Evolutionary conservation across 495 filamentous ascomycete species (phyloP).

Genomic region (Aspergillus affinis): DNA sequence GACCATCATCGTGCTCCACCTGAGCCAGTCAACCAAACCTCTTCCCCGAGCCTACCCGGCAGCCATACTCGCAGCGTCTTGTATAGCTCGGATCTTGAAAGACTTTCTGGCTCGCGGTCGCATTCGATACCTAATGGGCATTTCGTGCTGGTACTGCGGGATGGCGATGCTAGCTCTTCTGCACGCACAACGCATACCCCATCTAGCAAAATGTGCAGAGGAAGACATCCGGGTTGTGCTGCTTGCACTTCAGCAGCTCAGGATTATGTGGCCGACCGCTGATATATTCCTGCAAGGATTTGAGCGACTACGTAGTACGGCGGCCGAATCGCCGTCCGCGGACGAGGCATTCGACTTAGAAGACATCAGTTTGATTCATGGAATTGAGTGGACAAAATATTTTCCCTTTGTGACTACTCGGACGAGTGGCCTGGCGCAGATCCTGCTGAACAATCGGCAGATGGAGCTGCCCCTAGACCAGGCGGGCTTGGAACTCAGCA

Average conservation of each 20-base stretch:
- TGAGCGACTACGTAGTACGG: slow-evolving; percentile 23
- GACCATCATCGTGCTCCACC: slow-evolving; percentile 36
- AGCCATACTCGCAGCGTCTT: slow-evolving; percentile 36
- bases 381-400: slow-evolving; percentile 29
- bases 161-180: slow-evolving; percentile 37
- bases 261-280: slow-evolving; percentile 35
- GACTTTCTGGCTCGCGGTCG: slow-evolving; percentile 34
- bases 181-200: slow-evolving; percentile 29
- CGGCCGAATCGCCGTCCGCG: neutral
- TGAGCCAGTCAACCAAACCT: slow-evolving; percentile 28
- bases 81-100: slow-evolving; percentile 33
- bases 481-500: slow-evolving; percentile 1
- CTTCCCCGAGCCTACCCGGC: slow-evolving; percentile 34
- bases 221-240: slow-evolving; percentile 33
- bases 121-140: slow-evolving; percentile 39
- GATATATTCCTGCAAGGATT: slow-evolving; percentile 34
- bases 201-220: slow-evolving; percentile 28
- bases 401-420: slow-evolving; percentile 29
- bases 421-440: slow-evolving; percentile 25
- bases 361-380: slow-evolving; percentile 14
- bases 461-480: slow-evolving; percentile 2
- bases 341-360: slow-evolving; percentile 14
- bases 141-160: slow-evolving; percentile 38
- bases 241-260: slow-evolving; percentile 26
- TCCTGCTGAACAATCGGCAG: slow-evolving; percentile 10